Conservation (phyloP, 2,329 filamentous ascomycete species). For the Arthrobotrys iridis region DNA sequence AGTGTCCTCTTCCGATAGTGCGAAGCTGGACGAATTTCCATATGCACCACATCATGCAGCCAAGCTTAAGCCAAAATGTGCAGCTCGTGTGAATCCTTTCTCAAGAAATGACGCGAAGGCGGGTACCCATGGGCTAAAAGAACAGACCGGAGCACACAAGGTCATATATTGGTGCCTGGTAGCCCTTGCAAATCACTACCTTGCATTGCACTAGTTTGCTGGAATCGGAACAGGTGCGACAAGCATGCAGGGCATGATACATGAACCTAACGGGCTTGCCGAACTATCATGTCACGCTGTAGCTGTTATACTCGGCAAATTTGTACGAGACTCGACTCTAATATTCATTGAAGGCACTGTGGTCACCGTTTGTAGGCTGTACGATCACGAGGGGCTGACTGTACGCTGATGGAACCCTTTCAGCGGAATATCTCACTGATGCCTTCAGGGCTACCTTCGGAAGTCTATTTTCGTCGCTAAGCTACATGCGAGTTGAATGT, state of each 20-base stretch:
- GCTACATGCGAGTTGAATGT: background rate
- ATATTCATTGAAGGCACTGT: background rate
- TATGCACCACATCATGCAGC: slow-evolving; percentile 9
- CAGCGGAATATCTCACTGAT: no score
- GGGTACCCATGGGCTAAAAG: background rate
- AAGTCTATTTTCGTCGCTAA: background rate
- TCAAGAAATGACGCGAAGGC: background rate
- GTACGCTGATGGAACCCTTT: no score
- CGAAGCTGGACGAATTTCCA: slow-evolving; percentile 6
- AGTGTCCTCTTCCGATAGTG: background rate
- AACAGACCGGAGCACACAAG: background rate
- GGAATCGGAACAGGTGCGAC: slow-evolving; percentile 16
- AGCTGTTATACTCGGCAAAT: background rate
- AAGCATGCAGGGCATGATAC: background rate
- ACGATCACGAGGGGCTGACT: background rate
- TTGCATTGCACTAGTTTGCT: background rate
- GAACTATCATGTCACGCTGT: background rate
- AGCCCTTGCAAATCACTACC: background rate
- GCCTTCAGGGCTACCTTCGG: background rate
- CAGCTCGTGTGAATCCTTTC: background rate
- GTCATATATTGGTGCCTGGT: background rate
- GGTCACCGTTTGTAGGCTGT: background rate
- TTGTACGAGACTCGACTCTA: background rate
- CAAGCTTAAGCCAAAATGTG: slow-evolving; percentile 1
- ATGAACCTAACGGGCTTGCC: slow-evolving; percentile 2